These are phyloP conservation scores for Aspergillus awamori DNA, from an alignment of 2,329 filamentous ascomycete species.

Conservation along the genomic window DNA sequence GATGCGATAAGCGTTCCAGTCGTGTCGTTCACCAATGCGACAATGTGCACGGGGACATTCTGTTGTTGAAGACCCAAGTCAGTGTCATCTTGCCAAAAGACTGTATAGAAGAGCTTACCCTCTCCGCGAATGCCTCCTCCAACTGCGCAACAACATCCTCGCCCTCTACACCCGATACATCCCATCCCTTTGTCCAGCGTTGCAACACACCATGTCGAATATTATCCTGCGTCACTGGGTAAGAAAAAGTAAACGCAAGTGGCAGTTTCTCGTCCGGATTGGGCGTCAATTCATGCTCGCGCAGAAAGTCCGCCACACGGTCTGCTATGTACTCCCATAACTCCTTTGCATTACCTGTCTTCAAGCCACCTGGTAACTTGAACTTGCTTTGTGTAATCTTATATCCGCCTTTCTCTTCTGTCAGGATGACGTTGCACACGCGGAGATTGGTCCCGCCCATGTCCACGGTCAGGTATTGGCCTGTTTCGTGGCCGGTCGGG, in stretches of 20 bases:
- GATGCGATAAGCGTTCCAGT: constrained; percentile 92
- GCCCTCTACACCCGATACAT: constrained; percentile 84
- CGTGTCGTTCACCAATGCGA: constrained; percentile 89
- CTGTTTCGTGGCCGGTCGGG: constrained; percentile 77
- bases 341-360: constrained; percentile 74
- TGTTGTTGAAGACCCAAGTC: constrained; percentile 34
- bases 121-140: constrained; percentile 68
- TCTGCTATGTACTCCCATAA: constrained; percentile 88
- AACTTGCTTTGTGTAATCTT: constrained; percentile 88
- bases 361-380: constrained; percentile 79
- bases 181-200: constrained; percentile 90
- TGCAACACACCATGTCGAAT: constrained; percentile 84
- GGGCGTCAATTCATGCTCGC: constrained; percentile 63
- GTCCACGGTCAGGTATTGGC: constrained; percentile 79
- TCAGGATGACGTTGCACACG: constrained; percentile 81
- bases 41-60: constrained; percentile 81
- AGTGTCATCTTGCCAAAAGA: background rate
- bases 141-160: constrained; percentile 82
- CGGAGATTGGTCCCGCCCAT: constrained; percentile 91
- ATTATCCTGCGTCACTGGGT: constrained; percentile 81
- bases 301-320: constrained; percentile 75
- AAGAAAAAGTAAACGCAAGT: constrained; percentile 87
- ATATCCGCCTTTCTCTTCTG: constrained; percentile 76
- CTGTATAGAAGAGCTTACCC: constrained; percentile 46
- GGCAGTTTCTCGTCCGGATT: constrained; percentile 59